Evolutionary conservation across 495 filamentous ascomycete genomes (phyloP).

Genomic region (Penicillium ochrochloron): DNA sequence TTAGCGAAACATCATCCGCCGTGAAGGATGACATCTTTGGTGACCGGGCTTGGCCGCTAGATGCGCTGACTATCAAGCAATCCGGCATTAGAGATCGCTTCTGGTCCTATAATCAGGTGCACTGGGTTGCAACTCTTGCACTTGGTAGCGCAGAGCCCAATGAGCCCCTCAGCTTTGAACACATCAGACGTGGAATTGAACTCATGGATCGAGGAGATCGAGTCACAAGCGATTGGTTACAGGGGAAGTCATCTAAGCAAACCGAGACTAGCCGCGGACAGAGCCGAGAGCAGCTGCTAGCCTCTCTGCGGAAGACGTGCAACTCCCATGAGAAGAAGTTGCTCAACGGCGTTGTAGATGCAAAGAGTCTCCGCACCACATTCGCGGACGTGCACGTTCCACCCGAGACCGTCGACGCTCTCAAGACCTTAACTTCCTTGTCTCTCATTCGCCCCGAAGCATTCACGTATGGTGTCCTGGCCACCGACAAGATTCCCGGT

Average conservation of each 20-base stretch:
- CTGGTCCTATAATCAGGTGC: conserved; percentile 63
- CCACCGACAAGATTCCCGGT: conserved; percentile 87
- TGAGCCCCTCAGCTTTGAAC: conserved; percentile 44
- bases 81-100: conserved; percentile 56
- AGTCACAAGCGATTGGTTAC: conserved; percentile 44
- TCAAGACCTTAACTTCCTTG: conserved; percentile 87
- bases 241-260: conserved; percentile 38
- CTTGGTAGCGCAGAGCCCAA: conserved; percentile 57
- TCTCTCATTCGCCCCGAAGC: conserved; percentile 90
- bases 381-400: conserved; percentile 85
- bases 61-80: conserved; percentile 39
- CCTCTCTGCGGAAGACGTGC: conserved; percentile 56
- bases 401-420: conserved; percentile 78
- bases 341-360: conserved; percentile 78
- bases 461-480: conserved; percentile 93
- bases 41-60: conserved; percentile 42
- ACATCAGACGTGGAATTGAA: conserved; percentile 44
- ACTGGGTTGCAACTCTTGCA: conserved; percentile 63
- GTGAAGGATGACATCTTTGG: conserved; percentile 42
- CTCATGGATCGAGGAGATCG: conserved; percentile 44
- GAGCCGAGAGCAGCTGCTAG: conserved; percentile 42
- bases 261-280: conserved; percentile 32
- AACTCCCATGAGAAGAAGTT: conserved; percentile 82
- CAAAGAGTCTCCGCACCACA: conserved; percentile 79
- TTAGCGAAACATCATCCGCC: conserved; percentile 40